phyloP scores from a whole-genome alignment of 768 basidiomycete species.

The Russula sp. region DNA sequence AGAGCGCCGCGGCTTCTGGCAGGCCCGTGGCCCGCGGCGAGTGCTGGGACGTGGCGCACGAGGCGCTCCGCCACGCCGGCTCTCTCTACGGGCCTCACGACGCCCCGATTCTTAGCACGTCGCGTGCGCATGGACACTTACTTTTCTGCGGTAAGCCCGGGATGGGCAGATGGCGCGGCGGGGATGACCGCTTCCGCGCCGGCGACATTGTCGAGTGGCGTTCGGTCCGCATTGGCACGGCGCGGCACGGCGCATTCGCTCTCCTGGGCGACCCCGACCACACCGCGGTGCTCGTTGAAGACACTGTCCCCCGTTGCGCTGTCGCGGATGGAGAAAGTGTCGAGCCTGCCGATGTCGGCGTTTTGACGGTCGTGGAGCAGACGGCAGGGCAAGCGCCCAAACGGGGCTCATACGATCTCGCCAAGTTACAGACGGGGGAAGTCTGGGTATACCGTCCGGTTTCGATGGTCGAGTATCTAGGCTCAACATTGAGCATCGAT shows the following conservation, averaged over 20 bases:
- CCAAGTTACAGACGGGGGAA: constrained; percentile 42
- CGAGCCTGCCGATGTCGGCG: constrained; percentile 37
- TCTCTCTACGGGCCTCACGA: constrained; percentile 37
- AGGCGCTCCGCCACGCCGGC: constrained; percentile 41
- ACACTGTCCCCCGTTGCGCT: constrained; percentile 31
- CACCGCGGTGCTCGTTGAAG: constrained; percentile 45
- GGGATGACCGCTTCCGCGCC: constrained; percentile 44
- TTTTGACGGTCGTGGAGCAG: constrained; percentile 51
- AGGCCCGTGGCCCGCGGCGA: constrained; percentile 46
- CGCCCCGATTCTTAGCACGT: constrained; percentile 42
- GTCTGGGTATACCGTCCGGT: constrained; percentile 55
- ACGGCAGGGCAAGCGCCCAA: constrained; percentile 39
- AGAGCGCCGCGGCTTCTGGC: constrained; percentile 39
- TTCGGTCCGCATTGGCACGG: constrained; percentile 28
- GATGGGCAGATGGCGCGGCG: constrained; percentile 44
- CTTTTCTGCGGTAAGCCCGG: constrained; percentile 40
- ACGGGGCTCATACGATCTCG: constrained; percentile 39
- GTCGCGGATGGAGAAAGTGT: constrained; percentile 34
- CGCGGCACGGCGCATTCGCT: constrained; percentile 22
- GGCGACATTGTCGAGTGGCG: constrained; percentile 56
- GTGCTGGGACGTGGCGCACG: constrained; percentile 53
- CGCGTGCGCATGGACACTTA: constrained; percentile 50
- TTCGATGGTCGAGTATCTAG: constrained; percentile 35
- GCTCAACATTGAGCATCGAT: constrained; percentile 24
- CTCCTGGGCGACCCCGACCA: constrained; percentile 49